A percentile compares a stretch with the other conserved stretches of the same genome.
phyloP scores from a whole-genome alignment of 2,329 filamentous ascomycete genomes.

The Penicillium palitans region DNA sequence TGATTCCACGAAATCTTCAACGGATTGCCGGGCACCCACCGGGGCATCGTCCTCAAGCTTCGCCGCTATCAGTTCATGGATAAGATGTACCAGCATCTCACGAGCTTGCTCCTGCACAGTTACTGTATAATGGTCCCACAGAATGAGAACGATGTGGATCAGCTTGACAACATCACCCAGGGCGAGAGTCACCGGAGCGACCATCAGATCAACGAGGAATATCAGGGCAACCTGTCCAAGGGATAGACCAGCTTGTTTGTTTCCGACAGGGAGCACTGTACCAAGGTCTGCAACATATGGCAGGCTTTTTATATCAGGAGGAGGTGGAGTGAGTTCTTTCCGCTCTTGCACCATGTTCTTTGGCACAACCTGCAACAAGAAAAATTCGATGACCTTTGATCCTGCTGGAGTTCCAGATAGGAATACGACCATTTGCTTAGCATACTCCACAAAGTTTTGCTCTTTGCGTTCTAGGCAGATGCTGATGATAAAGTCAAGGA shows the following conservation, averaged over 20 bases:
- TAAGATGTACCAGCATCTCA: slow-evolving; percentile 96
- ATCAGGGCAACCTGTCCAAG: slow-evolving; percentile 91
- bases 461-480: slow-evolving; percentile 91
- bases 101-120: slow-evolving; percentile 94
- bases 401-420: slow-evolving; percentile 82
- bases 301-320: slow-evolving; percentile 70
- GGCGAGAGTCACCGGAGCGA: slow-evolving; percentile 79
- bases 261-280: slow-evolving; percentile 77
- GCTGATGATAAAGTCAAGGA: slow-evolving; percentile 94
- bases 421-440: slow-evolving; percentile 97
- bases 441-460: slow-evolving; percentile 97
- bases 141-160: slow-evolving; percentile 84
- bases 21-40: slow-evolving; percentile 67
- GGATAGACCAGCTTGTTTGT: slow-evolving; percentile 89
- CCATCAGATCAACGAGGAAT: slow-evolving; percentile 91
- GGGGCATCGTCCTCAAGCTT: slow-evolving; percentile 70
- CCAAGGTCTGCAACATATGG: slow-evolving; percentile 88
- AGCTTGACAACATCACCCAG: slow-evolving; percentile 80
- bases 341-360: slow-evolving; percentile 96
- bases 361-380: slow-evolving; percentile 85
- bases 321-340: slow-evolving; percentile 64
- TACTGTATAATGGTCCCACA: slow-evolving; percentile 97
- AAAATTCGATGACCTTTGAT: slow-evolving; percentile 89
- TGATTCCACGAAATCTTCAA: slow-evolving; percentile 84
- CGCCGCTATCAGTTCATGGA: slow-evolving; percentile 89